Percentiles rank a stretch among this genome's conserved stretches.
These are phyloP conservation scores for Eudorina sp. DNA, from an alignment of 139 green algal species.

Conservation along the genomic window DNA sequence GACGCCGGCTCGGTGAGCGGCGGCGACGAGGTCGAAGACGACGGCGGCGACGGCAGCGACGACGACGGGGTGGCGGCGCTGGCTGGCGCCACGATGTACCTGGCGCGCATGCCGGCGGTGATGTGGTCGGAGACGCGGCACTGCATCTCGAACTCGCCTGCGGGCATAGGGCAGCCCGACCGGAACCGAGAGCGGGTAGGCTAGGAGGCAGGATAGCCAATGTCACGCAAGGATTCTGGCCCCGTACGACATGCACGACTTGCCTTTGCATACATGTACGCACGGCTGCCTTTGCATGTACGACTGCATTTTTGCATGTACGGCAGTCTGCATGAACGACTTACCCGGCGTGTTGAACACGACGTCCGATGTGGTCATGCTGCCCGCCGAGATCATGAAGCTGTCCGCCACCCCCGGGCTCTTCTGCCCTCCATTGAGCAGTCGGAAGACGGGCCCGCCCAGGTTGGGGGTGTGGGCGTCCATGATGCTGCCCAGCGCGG, in stretches of 20 bases:
- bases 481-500: background rate
- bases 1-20: no score
- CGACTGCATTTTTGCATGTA: no score
- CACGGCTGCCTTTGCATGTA: no score
- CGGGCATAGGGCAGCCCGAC: no score
- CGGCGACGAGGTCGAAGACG: no score
- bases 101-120: slow-evolving; percentile 66
- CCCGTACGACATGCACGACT: no score
- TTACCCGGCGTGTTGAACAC: background rate
- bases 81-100: background rate
- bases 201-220: background rate
- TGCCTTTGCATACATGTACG: no score
- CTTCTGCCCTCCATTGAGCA: no score
- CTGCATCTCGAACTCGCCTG: slow-evolving; percentile 58
- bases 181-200: background rate
- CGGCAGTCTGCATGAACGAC: no score
- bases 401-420: background rate
- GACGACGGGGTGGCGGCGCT: background rate
- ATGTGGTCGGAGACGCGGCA: slow-evolving; percentile 80
- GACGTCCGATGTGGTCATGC: background rate
- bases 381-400: background rate
- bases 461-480: slow-evolving; percentile 81
- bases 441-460: background rate
- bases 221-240: no score
- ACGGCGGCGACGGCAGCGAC: no score